Evolutionary conservation across 73 alveolate genomes (phyloP).

Genomic region (Paramecium octaurelia): DNA sequence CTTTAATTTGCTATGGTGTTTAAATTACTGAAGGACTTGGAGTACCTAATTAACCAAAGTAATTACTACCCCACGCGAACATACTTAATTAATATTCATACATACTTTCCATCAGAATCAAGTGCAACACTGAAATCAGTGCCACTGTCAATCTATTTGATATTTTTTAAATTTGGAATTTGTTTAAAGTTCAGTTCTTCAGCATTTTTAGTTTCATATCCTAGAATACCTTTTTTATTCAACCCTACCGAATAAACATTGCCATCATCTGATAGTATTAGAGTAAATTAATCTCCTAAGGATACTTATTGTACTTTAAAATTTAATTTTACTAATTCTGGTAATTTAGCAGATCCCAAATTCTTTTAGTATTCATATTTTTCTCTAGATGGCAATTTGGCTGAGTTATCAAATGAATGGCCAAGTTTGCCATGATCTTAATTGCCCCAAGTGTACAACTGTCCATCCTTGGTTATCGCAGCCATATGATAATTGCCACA

Average conservation of each 20-base stretch:
- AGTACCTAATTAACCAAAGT: constrained; percentile 44
- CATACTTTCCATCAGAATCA: constrained; percentile 51
- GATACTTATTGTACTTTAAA: constrained; percentile 51
- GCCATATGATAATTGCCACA: constrained; percentile 64
- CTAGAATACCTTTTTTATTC: constrained; percentile 55
- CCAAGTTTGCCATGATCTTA: constrained; percentile 57
- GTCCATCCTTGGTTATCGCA: constrained; percentile 55
- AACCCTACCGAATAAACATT: constrained; percentile 46
- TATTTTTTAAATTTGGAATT: background rate
- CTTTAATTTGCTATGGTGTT: constrained; percentile 7
- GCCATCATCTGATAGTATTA: constrained; percentile 49
- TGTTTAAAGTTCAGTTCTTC: background rate
- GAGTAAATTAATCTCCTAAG: constrained; percentile 45
- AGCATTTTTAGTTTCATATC: constrained; percentile 13
- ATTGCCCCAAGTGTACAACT: constrained; percentile 62
- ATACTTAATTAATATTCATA: background rate
- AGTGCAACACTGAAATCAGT: constrained; percentile 48
- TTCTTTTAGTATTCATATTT: constrained; percentile 9
- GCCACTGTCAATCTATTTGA: constrained; percentile 41
- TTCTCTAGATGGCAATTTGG: constrained; percentile 42
- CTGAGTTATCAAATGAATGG: background rate
- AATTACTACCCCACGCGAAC: constrained; percentile 51
- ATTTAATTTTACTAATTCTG: constrained; percentile 43
- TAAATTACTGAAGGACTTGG: constrained; percentile 31
- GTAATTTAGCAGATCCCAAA: constrained; percentile 51